A percentile compares a stretch with the other conserved stretches of the same genome.
phyloP scores from a whole-genome alignment of 2,329 filamentous ascomycete genomes.

The Helotiales sp. region DNA sequence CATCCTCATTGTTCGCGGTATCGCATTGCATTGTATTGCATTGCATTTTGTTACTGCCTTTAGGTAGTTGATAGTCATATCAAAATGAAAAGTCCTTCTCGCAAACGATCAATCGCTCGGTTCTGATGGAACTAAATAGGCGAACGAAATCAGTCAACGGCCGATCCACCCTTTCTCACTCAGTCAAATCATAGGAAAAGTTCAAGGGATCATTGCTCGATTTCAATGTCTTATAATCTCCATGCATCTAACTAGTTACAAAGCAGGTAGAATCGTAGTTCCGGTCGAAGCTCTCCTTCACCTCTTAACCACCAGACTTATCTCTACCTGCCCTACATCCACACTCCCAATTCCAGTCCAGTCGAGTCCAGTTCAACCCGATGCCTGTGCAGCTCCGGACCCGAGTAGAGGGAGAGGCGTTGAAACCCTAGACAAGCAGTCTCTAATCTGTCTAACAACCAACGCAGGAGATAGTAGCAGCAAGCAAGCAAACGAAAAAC shows the following conservation, averaged over 20 bases:
- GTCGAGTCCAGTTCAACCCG: no score
- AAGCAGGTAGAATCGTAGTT: background rate
- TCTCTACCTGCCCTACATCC: background rate
- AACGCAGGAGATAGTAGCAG: background rate
- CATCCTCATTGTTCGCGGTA: no score
- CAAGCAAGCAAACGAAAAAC: background rate
- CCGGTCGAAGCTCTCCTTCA: background rate
- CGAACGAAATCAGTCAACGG: no score
- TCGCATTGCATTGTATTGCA: background rate
- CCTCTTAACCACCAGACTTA: background rate
- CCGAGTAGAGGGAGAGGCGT: background rate
- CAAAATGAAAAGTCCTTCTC: background rate
- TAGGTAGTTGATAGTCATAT: background rate
- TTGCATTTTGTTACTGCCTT: no score
- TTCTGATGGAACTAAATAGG: no score
- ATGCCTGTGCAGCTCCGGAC: background rate
- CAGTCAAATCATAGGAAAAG: no score
- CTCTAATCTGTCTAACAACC: constrained; percentile 1
- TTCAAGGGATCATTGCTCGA: no score
- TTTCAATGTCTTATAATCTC: background rate
- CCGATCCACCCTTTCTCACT: no score
- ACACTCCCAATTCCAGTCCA: background rate
- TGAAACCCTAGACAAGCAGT: background rate
- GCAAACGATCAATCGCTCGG: no score
- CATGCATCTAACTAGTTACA: constrained; percentile 7